Evolutionary conservation across 331 rosid species (phyloP).

Genomic region (Telfairia occidentalis): DNA sequence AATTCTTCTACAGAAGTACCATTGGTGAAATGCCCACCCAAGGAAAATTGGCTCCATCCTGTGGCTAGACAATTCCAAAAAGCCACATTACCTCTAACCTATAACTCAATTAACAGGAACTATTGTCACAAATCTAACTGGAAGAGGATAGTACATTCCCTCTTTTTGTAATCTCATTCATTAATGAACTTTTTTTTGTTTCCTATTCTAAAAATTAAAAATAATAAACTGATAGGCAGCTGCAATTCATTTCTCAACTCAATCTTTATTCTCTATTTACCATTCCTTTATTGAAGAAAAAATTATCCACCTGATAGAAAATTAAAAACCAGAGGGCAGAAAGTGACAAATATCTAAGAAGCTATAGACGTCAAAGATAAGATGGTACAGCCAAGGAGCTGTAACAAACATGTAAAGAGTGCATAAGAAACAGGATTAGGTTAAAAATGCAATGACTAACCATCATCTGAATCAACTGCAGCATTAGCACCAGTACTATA

Average conservation of each 20-base stretch:
- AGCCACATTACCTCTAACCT: background rate
- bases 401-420: background rate
- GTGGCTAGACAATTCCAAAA: background rate
- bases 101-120: background rate
- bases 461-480: conserved; percentile 41
- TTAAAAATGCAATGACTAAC: conserved; percentile 22
- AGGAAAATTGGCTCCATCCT: background rate
- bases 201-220: background rate
- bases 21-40: background rate
- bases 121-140: background rate
- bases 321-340: background rate
- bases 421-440: background rate
- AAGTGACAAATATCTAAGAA: background rate
- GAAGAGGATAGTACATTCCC: background rate
- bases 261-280: background rate
- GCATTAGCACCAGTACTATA: conserved; percentile 38
- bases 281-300: background rate
- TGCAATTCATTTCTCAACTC: background rate
- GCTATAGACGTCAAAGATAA: background rate
- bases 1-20: background rate
- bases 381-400: background rate
- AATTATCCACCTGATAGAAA: background rate
- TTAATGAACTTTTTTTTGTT: background rate
- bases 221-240: background rate
- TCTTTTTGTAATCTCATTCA: background rate